Percentiles rank a stretch among this genome's conserved stretches.
These are phyloP conservation scores for Ogataea trehaloabstinens DNA, from an alignment of 805 yeast species.

Conservation along the genomic window DNA sequence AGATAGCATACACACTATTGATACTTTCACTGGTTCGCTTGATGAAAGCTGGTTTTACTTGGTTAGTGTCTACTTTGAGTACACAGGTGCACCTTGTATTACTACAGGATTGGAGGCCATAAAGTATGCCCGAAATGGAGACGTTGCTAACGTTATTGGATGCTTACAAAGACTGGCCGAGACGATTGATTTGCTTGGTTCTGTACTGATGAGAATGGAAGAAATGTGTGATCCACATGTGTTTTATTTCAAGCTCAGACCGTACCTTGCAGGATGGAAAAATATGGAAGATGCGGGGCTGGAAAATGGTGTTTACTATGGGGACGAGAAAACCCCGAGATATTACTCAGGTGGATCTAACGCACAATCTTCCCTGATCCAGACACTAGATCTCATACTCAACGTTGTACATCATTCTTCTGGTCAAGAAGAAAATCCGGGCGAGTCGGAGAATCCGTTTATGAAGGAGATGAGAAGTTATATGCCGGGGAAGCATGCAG, in stretches of 20 bases:
- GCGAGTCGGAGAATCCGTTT: slow-evolving; percentile 40
- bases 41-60: slow-evolving; percentile 95
- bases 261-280: slow-evolving; percentile 91
- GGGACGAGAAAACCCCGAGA: slow-evolving; percentile 55
- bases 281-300: slow-evolving; percentile 87
- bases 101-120: slow-evolving; percentile 68
- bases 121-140: slow-evolving; percentile 47
- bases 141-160: slow-evolving; percentile 39
- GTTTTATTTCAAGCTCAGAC: slow-evolving; percentile 82
- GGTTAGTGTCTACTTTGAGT: slow-evolving; percentile 84
- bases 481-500: slow-evolving; percentile 86
- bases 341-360: slow-evolving; percentile 86
- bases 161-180: slow-evolving; percentile 68
- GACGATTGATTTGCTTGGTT: slow-evolving; percentile 68
- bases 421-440: slow-evolving; percentile 42
- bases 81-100: slow-evolving; percentile 72
- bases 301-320: slow-evolving; percentile 72
- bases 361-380: slow-evolving; percentile 89
- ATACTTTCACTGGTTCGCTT: slow-evolving; percentile 83
- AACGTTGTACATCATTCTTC: slow-evolving; percentile 78
- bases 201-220: slow-evolving; percentile 76
- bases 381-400: slow-evolving; percentile 75
- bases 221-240: slow-evolving; percentile 95
- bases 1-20: slow-evolving; percentile 71
- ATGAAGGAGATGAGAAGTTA: slow-evolving; percentile 82